A percentile compares a stretch with the other conserved stretches of the same genome.
Evolutionary conservation across 352 stramenopile species (phyloP).

Genomic region (Phytophthora citrophthora): DNA sequence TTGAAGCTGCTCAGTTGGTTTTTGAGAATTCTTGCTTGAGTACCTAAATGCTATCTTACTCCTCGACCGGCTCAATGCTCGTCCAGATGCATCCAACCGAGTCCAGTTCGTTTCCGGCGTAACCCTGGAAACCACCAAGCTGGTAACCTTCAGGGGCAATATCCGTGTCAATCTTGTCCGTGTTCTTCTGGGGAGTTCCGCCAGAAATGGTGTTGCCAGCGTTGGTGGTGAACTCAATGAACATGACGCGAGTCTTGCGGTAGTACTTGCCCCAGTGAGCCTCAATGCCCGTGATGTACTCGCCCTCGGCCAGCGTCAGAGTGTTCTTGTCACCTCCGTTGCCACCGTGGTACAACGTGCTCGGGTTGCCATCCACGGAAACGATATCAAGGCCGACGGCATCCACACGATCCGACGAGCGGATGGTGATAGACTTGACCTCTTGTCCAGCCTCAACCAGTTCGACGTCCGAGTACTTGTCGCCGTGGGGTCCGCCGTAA

Average conservation of each 20-base stretch:
- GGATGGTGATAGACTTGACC: conserved; percentile 8
- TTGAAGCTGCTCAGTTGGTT: too few species aligned
- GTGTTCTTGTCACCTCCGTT: background rate
- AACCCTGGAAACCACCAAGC: conserved; percentile 1
- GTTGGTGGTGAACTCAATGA: conserved; percentile 19
- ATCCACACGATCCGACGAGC: conserved; percentile 8
- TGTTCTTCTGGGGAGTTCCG: background rate
- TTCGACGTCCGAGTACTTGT: conserved; percentile 4
- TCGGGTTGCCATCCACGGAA: background rate
- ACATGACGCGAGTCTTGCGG: conserved; percentile 13
- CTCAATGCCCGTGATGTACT: conserved; percentile 15
- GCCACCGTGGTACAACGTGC: conserved; percentile 6
- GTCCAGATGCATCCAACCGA: conserved; percentile 7
- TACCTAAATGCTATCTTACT: too few species aligned
- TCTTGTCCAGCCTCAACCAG: background rate
- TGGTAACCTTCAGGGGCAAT: conserved; percentile 1
- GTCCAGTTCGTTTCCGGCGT: conserved; percentile 2
- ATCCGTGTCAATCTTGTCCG: conserved; percentile 1
- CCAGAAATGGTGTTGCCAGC: background rate
- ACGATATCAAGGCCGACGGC: conserved; percentile 2
- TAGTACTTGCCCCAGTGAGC: conserved; percentile 11
- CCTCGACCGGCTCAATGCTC: background rate
- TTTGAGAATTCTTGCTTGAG: too few species aligned
- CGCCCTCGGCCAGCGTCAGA: background rate
- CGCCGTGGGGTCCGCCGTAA: conserved; percentile 17